Conservation (phyloP, 108 stramenopile species). For the Conticribra guillardii region DNA sequence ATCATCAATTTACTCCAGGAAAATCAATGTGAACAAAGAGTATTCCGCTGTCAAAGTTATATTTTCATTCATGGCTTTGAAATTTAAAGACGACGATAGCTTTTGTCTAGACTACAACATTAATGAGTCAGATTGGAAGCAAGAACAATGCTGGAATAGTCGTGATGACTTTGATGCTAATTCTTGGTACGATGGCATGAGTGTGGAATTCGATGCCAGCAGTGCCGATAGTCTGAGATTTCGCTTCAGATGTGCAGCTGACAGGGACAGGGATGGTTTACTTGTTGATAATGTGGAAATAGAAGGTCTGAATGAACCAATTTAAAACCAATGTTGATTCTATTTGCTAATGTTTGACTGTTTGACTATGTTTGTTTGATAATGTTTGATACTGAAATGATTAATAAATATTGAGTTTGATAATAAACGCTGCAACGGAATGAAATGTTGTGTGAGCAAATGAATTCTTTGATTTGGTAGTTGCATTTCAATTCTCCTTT, state of each 20-base stretch:
- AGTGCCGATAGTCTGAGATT: neutral
- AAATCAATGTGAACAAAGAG: neutral
- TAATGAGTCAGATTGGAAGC: neutral
- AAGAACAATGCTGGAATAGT: conserved; percentile 3
- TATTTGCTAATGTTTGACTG: no score
- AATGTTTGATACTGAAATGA: no score
- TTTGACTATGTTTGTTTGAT: no score
- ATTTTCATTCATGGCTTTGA: neutral
- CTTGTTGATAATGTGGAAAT: neutral
- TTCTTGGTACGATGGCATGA: conserved; percentile 1
- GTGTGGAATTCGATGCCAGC: neutral
- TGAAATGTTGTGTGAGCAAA: no score
- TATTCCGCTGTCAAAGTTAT: neutral
- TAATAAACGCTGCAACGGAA: no score
- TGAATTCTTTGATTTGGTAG: no score
- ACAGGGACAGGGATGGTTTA: neutral
- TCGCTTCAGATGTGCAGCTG: neutral
- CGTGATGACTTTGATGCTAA: neutral
- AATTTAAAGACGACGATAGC: neutral
- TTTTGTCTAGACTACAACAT: conserved; percentile 1
- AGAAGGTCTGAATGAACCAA: neutral
- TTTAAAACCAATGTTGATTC: no score
- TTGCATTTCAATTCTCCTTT: no score
- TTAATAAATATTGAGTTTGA: no score
- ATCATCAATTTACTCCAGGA: neutral